Conservation (phyloP, 441 rosid species). For the Gossypium schwendimanii region DNA sequence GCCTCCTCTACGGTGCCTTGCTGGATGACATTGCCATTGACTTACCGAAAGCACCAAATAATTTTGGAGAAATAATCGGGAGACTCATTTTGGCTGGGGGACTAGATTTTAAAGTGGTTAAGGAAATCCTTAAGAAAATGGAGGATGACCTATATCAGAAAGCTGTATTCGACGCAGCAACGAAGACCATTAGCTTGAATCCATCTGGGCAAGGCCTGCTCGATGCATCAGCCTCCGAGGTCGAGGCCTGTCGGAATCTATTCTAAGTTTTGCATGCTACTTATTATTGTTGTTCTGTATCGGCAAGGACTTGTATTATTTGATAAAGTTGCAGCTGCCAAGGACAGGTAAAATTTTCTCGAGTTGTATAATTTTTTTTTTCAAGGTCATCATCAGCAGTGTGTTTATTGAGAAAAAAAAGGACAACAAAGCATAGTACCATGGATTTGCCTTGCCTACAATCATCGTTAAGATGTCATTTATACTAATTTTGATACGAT, state of each 20-base stretch:
- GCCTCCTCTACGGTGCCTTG: slow-evolving; percentile 56
- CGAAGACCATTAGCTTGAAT: slow-evolving; percentile 28
- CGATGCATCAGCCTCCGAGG: slow-evolving; percentile 42
- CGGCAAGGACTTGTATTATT: slow-evolving; percentile 22
- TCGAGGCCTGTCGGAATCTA: slow-evolving; percentile 54
- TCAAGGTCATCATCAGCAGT: slow-evolving; percentile 21
- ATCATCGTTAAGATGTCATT: too few relatives aligned
- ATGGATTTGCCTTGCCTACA: too few relatives aligned
- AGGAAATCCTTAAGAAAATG: slow-evolving; percentile 55
- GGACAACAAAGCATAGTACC: too few relatives aligned
- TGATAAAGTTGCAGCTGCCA: slow-evolving; percentile 28
- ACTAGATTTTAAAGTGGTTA: slow-evolving; percentile 46
- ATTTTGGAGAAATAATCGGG: slow-evolving; percentile 75
- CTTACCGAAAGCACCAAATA: slow-evolving; percentile 68
- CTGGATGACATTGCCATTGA: slow-evolving; percentile 81
- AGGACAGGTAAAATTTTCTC: slow-evolving; percentile 20
- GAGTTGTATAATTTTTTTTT: slow-evolving; percentile 33
- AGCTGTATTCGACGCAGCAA: slow-evolving; percentile 47
- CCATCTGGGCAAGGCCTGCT: slow-evolving; percentile 35
- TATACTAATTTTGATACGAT: too few relatives aligned
- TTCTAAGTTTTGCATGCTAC: slow-evolving; percentile 16
- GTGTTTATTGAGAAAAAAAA: slow-evolving; percentile 26
- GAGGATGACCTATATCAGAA: slow-evolving; percentile 52
- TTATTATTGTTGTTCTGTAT: background rate
- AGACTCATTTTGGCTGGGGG: slow-evolving; percentile 43